A percentile compares a stretch with the other conserved stretches of the same genome.
These are phyloP conservation scores for Starmerella geochares DNA, from an alignment of 805 yeast species.

Conservation along the genomic window DNA sequence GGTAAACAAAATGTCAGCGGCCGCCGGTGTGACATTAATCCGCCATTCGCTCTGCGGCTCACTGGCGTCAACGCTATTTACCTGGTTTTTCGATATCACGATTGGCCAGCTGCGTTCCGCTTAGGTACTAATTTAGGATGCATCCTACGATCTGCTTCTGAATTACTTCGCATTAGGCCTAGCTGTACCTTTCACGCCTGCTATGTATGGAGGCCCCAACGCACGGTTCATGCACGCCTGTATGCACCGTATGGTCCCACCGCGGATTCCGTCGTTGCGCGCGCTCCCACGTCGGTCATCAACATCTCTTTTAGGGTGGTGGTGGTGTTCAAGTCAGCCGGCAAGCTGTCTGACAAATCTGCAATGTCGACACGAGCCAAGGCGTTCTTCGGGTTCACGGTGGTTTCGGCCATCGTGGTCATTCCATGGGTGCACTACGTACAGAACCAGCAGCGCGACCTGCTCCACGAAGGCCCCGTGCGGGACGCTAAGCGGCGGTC, in stretches of 20 bases:
- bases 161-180: too few relatives aligned
- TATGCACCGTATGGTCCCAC: not conserved
- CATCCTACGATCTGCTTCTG: too few relatives aligned
- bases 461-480: slow-evolving; percentile 71
- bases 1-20: slow-evolving; percentile 1
- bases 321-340: too few relatives aligned
- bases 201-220: not conserved
- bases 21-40: not conserved
- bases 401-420: slow-evolving; percentile 47
- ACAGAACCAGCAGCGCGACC: slow-evolving; percentile 61
- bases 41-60: not conserved
- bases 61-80: too few relatives aligned
- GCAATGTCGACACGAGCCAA: slow-evolving; percentile 73
- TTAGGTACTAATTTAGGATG: too few relatives aligned
- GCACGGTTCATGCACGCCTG: not conserved
- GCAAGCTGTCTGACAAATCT: not conserved
- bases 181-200: too few relatives aligned
- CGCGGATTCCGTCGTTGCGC: not conserved
- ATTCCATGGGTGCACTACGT: slow-evolving; percentile 63
- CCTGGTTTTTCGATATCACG: too few relatives aligned
- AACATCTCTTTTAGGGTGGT: too few relatives aligned
- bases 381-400: slow-evolving; percentile 53
- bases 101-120: too few relatives aligned
- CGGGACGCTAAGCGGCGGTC: slow-evolving; percentile 64
- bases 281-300: not conserved